These are phyloP conservation scores for Carnegiea gigantea DNA, from an alignment of 179 eudicot species.

Conservation along the genomic window DNA sequence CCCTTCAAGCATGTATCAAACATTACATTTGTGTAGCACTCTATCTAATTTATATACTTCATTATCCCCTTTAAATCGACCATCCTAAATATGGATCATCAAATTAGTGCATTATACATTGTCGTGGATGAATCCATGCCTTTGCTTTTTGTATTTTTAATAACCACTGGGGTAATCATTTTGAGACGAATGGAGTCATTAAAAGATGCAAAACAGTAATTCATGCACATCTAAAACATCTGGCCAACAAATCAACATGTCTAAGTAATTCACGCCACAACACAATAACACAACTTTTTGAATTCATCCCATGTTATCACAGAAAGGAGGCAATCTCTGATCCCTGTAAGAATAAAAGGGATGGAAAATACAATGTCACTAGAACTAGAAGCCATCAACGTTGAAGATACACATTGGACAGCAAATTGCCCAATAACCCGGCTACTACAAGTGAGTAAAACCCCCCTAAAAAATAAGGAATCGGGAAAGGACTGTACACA, in stretches of 20 bases:
- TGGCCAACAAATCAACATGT: not conserved
- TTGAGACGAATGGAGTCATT: too few species aligned
- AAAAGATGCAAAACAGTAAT: not conserved
- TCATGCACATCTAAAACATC: not conserved
- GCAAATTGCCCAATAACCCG: not conserved
- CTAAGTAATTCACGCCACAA: not conserved
- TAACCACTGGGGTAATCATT: too few species aligned
- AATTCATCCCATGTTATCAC: not conserved
- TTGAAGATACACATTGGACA: not conserved
- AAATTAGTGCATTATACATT: too few species aligned
- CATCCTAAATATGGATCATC: too few species aligned
- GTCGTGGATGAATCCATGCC: too few species aligned
- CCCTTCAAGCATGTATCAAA: too few species aligned
- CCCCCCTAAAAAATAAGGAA: not conserved
- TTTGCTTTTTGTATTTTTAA: too few species aligned
- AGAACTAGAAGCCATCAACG: not conserved
- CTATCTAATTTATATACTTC: too few species aligned
- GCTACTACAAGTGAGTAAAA: not conserved
- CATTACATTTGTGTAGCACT: too few species aligned
- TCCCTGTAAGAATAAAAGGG: not conserved
- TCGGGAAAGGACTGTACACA: slow-evolving; percentile 4
- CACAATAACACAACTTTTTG: not conserved
- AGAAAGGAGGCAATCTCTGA: not conserved
- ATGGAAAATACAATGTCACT: not conserved
- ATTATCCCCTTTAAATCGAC: too few species aligned